phyloP scores from a whole-genome alignment of 1,284 basidiomycete genomes.

The Chondrostereum purpureum region DNA sequence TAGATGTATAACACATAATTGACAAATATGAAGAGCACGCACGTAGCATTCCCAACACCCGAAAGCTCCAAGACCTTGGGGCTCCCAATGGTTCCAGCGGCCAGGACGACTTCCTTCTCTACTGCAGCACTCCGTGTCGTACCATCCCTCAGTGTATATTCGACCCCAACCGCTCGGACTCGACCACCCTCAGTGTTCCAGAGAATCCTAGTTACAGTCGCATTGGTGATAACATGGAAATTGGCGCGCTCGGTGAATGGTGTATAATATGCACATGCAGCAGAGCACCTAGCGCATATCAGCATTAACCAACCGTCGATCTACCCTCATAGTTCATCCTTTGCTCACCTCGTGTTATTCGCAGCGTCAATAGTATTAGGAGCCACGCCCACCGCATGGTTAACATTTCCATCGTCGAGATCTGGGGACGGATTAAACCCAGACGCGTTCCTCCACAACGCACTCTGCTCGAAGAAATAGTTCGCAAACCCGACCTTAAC shows the following conservation, averaged over 20 bases:
- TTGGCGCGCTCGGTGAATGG: constrained; percentile 16
- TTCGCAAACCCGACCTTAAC: constrained; percentile 26
- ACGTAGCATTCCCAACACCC: constrained; percentile 24
- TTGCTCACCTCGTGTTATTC: constrained; percentile 22
- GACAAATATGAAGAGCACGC: constrained; percentile 4
- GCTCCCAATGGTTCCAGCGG: constrained; percentile 23
- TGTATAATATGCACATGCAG: constrained; percentile 19
- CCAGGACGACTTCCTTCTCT: constrained; percentile 19
- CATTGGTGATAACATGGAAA: constrained; percentile 19
- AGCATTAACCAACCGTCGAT: no score
- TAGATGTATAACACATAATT: no score
- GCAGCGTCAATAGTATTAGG: constrained; percentile 21
- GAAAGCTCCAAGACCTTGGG: constrained; percentile 25
- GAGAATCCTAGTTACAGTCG: constrained; percentile 18
- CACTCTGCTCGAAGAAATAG: constrained; percentile 21
- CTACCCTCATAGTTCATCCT: background rate
- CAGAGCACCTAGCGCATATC: constrained; percentile 19
- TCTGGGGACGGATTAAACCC: constrained; percentile 20
- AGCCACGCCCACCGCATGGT: constrained; percentile 22
- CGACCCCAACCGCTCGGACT: constrained; percentile 15
- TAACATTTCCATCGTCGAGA: constrained; percentile 20
- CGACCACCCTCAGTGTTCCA: constrained; percentile 14
- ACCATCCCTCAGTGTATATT: constrained; percentile 11
- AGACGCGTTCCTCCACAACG: constrained; percentile 21
- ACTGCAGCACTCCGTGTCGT: constrained; percentile 9